Evolutionary conservation across 345 rosid genomes (phyloP), one percentile per base, ranked within the genome.

Genomic region (Citrus reticulata): DNA sequence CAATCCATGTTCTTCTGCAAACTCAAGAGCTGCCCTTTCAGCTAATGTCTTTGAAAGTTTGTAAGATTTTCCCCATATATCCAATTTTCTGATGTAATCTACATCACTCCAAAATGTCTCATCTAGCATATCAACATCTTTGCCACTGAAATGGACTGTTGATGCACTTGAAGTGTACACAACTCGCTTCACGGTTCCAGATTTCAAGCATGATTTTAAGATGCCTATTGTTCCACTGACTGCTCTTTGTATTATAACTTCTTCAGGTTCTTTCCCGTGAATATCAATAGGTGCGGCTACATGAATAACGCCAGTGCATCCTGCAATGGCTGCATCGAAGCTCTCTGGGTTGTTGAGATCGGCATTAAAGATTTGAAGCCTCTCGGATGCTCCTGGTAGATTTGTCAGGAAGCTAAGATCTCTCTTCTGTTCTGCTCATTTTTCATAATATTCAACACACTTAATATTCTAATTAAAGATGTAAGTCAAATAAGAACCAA

Each of bases 161-260:
- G 85, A 20, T 9, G 82, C 73, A 32, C 95, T 92, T 5, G 95
- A 89, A 64, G 95, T 91, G 85, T 88, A 93, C 14, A 92, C 87
- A 1, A 92, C 87, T 7, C 92, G 83, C 77, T 88, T 88, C 35
- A 92, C 92, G 0, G 92, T 90, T 75, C 83, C 88, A 8, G 90
- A 76, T 17, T 86, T 83, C 72, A 85, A 42, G 84, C 90, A 90
- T 7, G 90, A 80, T 51, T 82, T 88, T 2, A 92, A 61, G 63
- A 93, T 88, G 51, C 91, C 91, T 39, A 83, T 54, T 1, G 88
- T 63, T 74, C 91, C 97, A 19, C 83, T 83, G 7, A 88, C 79
- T 30, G 93, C 55, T 74, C 91, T 86, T 70, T 86, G 81, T 2
- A 86, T 87, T 6, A 89, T 81, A 10, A 81, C 84, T 42, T 84